Percentiles rank a stretch among this genome's conserved stretches.
These are phyloP conservation scores for Suillus decipiens DNA, from an alignment of 768 basidiomycete genomes.

Conservation along the genomic window DNA sequence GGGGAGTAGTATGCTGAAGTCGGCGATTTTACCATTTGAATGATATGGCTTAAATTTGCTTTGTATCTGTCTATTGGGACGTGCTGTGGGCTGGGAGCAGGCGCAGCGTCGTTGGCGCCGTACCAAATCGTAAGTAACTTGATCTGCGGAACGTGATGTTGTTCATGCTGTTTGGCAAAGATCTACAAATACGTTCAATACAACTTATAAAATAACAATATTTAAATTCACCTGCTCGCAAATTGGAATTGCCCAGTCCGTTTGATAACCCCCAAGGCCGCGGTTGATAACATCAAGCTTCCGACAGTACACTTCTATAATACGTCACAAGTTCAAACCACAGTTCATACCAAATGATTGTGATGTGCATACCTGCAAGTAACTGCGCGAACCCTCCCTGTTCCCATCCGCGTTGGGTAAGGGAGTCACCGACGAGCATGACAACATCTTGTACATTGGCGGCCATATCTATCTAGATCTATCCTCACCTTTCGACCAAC, in stretches of 20 bases:
- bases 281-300: constrained; percentile 88
- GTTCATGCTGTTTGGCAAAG: constrained; percentile 54
- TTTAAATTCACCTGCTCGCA: constrained; percentile 62
- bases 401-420: constrained; percentile 72
- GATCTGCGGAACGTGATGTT: constrained; percentile 54
- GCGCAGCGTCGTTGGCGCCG: constrained; percentile 85
- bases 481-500: neutral
- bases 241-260: constrained; percentile 81
- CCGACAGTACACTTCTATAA: constrained; percentile 70
- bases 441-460: constrained; percentile 62
- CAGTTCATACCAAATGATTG: neutral
- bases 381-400: constrained; percentile 65
- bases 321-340: constrained; percentile 6
- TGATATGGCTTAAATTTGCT: constrained; percentile 62
- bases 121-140: constrained; percentile 87
- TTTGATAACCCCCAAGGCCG: constrained; percentile 83
- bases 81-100: constrained; percentile 67
- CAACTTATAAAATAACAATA: too few species aligned
- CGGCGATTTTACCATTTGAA: constrained; percentile 62
- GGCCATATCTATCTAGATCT: constrained; percentile 43
- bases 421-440: constrained; percentile 80
- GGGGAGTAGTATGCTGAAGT: constrained; percentile 69
- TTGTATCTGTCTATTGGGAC: constrained; percentile 70
- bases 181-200: constrained; percentile 39
- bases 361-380: constrained; percentile 43